Base-by-base conservation (phyloP, 202 grass and related monocot species). In the Eragrostis tef region DNA sequence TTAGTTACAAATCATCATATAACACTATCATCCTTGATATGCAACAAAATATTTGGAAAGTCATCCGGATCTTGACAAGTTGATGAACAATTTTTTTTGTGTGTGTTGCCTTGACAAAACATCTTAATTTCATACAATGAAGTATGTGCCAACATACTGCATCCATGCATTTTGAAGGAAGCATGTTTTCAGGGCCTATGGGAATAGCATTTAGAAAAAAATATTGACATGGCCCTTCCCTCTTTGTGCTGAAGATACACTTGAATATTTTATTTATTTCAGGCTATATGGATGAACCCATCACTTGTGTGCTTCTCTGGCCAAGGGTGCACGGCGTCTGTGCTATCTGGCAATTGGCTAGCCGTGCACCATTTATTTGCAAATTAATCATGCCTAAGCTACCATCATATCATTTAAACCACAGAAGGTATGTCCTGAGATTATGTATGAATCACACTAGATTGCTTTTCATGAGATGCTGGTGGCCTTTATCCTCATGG, bases 301-400 rank as follows among this genome's bases (percentile, higher is more conserved):
- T 63, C 62, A 51, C 16, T 59, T 70, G 5, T 71, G 7, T 27
- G 24, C 21, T 56, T 43, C 27, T 24, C 13, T 25, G 41, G 71
- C 53, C 44, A 75, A 75, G 53, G 53, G 19, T 41, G 78, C 57
- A 76, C 62, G 36, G 25, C 15, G 48, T 75, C 51, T 61, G 70
- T 41, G 57, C 4, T 87, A 15, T 10, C 57, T 71, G 70, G 22
- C 51, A 11, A 39, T 60, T 57, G 70, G 24, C 43, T 81, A 75
- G 27, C 20, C 51, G 46, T 64, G 53, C 71, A 69, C 29, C 61
- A 86, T 34, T 83, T 83, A 79, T 52, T 71, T n/a, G 46, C 49
- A 50, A 73, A 48, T 71, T 78, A 78, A 75, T 64, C 57, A 73
- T 42, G 14, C 47, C n/a, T 61, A 78, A 75, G 73, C 64, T 6